Percentiles rank a stretch among this genome's conserved stretches.
Evolutionary conservation across 805 yeast species (phyloP).

Genomic region (Sugiyamaella floridensis): DNA sequence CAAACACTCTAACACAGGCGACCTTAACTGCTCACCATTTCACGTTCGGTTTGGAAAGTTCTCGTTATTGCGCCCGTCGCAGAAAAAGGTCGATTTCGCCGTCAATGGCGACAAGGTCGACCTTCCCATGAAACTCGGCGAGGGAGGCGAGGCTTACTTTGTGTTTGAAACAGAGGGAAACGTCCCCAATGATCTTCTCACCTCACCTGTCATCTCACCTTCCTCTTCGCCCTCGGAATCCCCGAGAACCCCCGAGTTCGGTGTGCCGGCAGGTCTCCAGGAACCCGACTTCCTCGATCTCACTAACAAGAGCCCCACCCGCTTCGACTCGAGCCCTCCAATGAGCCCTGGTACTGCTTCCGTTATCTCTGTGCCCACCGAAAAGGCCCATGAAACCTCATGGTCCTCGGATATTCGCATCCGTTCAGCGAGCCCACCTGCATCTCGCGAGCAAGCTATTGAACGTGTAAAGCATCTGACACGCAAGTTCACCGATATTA

Average conservation of each 20-base stretch:
- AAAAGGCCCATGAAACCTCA: not conserved
- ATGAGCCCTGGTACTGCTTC: not conserved
- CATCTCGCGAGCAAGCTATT: conserved; percentile 37
- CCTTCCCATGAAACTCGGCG: conserved; percentile 93
- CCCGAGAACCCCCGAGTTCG: conserved; percentile 17
- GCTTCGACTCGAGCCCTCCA: not conserved
- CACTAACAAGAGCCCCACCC: not conserved
- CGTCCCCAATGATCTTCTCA: conserved; percentile 70
- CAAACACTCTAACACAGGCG: conserved; percentile 30
- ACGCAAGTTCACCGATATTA: conserved; percentile 55
- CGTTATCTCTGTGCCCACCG: not conserved
- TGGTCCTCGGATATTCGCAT: conserved; percentile 1
- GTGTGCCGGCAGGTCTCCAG: conserved; percentile 20
- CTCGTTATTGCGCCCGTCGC: conserved; percentile 86
- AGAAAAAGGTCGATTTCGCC: conserved; percentile 82
- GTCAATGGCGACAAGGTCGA: conserved; percentile 78
- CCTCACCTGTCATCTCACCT: conserved; percentile 84
- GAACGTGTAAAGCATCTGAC: conserved; percentile 60
- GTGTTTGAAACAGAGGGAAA: conserved; percentile 77
- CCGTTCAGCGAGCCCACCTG: conserved; percentile 13
- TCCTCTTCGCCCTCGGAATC: conserved; percentile 34
- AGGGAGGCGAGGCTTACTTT: conserved; percentile 96
- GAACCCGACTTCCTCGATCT: conserved; percentile 50
- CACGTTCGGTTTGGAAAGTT: conserved; percentile 95
- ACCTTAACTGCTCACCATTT: conserved; percentile 86